Evolutionary conservation across 2,329 filamentous ascomycete genomes (phyloP).

Genomic region (Xylariaceae sp.): DNA sequence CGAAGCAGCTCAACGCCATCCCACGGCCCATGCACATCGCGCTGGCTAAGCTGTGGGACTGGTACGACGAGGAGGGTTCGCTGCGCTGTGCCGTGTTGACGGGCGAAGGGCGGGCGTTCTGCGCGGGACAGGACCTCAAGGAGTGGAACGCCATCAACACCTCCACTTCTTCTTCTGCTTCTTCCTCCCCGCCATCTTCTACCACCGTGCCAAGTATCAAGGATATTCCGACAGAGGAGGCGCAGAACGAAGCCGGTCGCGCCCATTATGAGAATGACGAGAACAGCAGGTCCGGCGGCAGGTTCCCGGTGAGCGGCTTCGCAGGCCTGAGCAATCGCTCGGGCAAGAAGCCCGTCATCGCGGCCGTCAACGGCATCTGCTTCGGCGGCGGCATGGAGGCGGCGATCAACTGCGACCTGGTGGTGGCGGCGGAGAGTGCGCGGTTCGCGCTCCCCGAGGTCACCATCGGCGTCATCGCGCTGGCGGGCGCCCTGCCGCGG

Average conservation of each 20-base stretch:
- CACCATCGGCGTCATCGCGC: conserved; percentile 62
- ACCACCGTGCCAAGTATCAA: too few relatives aligned
- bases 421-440: conserved; percentile 55
- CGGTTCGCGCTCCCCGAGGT: conserved; percentile 68
- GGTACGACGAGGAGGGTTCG: conserved; percentile 57
- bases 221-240: too few relatives aligned
- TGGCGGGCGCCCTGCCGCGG: conserved; percentile 65
- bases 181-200: too few relatives aligned
- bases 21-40: conserved; percentile 42
- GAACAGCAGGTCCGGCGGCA: conserved; percentile 14
- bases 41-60: conserved; percentile 47
- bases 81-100: conserved; percentile 60
- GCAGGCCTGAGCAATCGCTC: conserved; percentile 59
- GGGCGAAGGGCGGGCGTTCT: conserved; percentile 59
- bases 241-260: too few relatives aligned
- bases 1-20: conserved; percentile 54
- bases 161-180: neutral
- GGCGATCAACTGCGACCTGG: conserved; percentile 65
- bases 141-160: conserved; percentile 47
- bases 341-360: conserved; percentile 70
- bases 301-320: conserved; percentile 48
- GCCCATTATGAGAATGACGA: neutral
- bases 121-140: conserved; percentile 62
- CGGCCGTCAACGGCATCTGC: conserved; percentile 70
- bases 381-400: conserved; percentile 76